Evolutionary conservation across 176 grass and related monocot species (phyloP), one percentile per base, ranked within the genome.

Genomic region (Hyparrhenia diplandra): DNA sequence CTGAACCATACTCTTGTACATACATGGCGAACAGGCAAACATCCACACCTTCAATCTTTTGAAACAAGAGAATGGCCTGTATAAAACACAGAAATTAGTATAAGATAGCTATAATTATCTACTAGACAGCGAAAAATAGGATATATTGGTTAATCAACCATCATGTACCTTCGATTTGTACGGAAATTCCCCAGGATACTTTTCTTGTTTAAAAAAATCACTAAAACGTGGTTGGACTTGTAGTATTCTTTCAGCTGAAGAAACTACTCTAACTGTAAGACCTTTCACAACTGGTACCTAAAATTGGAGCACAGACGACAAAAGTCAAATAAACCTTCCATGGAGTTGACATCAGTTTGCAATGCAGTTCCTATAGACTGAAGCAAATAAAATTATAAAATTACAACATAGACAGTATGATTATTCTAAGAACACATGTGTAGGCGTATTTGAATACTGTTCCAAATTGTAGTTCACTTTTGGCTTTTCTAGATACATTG

Each of bases 21-120:
- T 98, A 98, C 95, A 98, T 98, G 58, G 86, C 95, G 8, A 98
- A 98, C n/a, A 98, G 86, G 74, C 92, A 98, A 87, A 98, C 92
- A 86, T 98, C 92, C 34, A 88, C 75, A 71, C 95, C 92, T 84
- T 95, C 88, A 80, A 91, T 91, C 79, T 91, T 95, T 76, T 98
- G 95, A 84, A 95, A 98, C 78, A 98, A 89, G 67, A 98, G 66
- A 87, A 98, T 88, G 52, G 92, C 92, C 95, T 98, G 82, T 46
- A 86, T 61, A 85, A 77, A 81, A 86, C 21, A 85, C 14, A 77
- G 52, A 91, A 79, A 14, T 73, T 29, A 49, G 24, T 17, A 80
- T 36, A 77, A 51, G 24, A 61, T 28, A 59, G 51, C 58, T n/a
- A 37, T 11, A 37, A 21, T 57, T 78, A 67, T 78, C 10, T 41